Conservation (phyloP, 176 grass and related monocot genomes). For the Tillandsia fasciculata region DNA sequence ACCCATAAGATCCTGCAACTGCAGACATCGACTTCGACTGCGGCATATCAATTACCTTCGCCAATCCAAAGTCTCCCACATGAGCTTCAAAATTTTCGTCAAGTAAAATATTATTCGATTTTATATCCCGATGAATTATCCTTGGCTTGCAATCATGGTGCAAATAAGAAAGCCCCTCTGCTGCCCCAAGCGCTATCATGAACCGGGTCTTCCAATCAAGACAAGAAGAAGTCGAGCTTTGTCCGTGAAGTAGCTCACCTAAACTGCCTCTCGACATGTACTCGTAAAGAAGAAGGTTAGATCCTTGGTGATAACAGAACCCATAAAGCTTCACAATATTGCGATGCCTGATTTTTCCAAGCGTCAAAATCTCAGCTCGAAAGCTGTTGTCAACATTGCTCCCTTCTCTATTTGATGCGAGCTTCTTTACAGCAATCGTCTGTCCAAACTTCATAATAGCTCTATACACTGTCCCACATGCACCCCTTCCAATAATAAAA, state of each 20-base stretch:
- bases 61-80: conserved; percentile 98
- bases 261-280: conserved; percentile 95
- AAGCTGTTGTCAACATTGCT: conserved; percentile 92
- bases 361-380: conserved; percentile 83
- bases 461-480: conserved; percentile 86
- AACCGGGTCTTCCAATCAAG: conserved; percentile 87
- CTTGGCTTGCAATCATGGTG: conserved; percentile 92
- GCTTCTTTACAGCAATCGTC: conserved; percentile 81
- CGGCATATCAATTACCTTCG: conserved; percentile 97
- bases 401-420: conserved; percentile 89
- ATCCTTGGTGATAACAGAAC: conserved; percentile 84
- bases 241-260: conserved; percentile 84
- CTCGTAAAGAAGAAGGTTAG: conserved; percentile 89
- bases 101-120: conserved; percentile 96
- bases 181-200: conserved; percentile 74
- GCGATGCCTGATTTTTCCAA: conserved; percentile 96
- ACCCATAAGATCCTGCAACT: conserved; percentile 95
- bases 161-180: conserved; percentile 90
- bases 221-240: conserved; percentile 32
- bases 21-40: conserved; percentile 93
- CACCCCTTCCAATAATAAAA: conserved; percentile 73
- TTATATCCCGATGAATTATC: conserved; percentile 95
- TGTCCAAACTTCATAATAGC: conserved; percentile 59
- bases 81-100: conserved; percentile 98
- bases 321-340: conserved; percentile 98